Base-by-base conservation (phyloP, 192 early-diverging fungal genomes). In the Podila verticillata region DNA sequence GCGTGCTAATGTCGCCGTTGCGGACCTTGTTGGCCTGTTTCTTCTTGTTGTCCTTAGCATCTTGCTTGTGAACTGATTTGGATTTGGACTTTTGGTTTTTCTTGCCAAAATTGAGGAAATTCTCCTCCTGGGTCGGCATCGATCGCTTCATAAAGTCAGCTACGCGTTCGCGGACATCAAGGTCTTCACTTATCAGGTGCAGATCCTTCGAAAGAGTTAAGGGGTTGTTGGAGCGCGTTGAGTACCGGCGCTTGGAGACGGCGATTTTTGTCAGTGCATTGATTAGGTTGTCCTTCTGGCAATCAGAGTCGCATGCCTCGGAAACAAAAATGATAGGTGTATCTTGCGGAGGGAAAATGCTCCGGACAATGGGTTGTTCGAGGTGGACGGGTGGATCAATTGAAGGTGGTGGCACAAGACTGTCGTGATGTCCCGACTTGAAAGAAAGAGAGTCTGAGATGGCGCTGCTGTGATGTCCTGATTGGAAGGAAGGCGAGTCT, bases 221-320 rank as follows among this genome's bases (percentile, higher is more conserved):
- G 19, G 32, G 10, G 34, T 24, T 59, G 17, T 65, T 39, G 4
- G 36, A 7, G 28, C 70, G 59, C 5, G 12, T 51, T 0, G 75
- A 80, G 44, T 80, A 80, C 22, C 75, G 75, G 51, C 65, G 54
- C n/a, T 80, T 80, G 28, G 60, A 35, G 26, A 68, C 20, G 35
- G 65, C 62, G 15, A 80, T 63, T 44, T 47, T 65, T 17, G 75
- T 48, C 7, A 80, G 60, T 7, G 75, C 70, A 54, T 80, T 65
- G 9, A 72, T 0, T 28, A 80, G 36, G 30, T 80, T 80, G 29
- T 51, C 32, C 24, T 63, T 63, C 31, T 68, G 70, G 22, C 75
- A 80, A 22, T 26, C 48, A 0, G 32, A 26, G 49, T 67, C 34
- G 35, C 72, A 74, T 30, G n/a, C 36, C 7, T 24, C 24, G 24